Evolutionary conservation across 1,139 yeast species (phyloP).

Genomic region (Pichia terricola): DNA sequence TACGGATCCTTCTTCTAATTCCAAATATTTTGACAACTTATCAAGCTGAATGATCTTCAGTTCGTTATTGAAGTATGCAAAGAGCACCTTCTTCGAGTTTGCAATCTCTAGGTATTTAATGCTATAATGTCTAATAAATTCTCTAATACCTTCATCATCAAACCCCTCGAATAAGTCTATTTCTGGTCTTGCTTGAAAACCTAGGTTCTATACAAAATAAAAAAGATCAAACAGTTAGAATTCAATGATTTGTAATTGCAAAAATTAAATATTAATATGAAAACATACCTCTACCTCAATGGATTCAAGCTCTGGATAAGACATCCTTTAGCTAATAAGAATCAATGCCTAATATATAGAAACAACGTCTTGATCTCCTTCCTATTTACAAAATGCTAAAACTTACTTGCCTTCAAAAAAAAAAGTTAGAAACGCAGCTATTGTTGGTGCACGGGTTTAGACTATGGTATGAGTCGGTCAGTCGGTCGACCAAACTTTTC

Average conservation of each 20-base stretch:
- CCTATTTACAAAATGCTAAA: too few relatives aligned
- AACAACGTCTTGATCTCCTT: too few relatives aligned
- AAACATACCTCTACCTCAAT: slow-evolving; percentile 17
- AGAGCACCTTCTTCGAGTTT: slow-evolving; percentile 9
- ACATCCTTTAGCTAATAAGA: not conserved
- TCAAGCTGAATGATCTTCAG: slow-evolving; percentile 14
- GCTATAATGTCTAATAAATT: slow-evolving; percentile 4
- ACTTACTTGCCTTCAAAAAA: too few relatives aligned
- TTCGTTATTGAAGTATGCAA: slow-evolving; percentile 14
- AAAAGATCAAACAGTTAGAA: not conserved
- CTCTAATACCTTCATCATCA: slow-evolving; percentile 2
- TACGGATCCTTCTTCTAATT: slow-evolving; percentile 4
- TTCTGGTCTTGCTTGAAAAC: slow-evolving; percentile 20
- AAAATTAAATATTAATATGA: too few relatives aligned
- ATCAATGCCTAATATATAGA: not conserved
- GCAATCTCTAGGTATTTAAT: slow-evolving; percentile 16
- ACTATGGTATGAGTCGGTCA: too few relatives aligned
- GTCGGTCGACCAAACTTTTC: too few relatives aligned
- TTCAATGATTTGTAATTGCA: not conserved
- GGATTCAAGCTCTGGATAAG: slow-evolving; percentile 1
- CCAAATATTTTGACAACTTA: slow-evolving; percentile 14
- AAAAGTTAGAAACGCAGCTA: too few relatives aligned
- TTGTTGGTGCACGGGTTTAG: too few relatives aligned
- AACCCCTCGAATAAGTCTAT: slow-evolving; percentile 14
- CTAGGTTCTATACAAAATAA: slow-evolving; percentile 15